Conservation (phyloP, 2,329 filamentous ascomycete genomes). For the Fusarium coffeatum region DNA sequence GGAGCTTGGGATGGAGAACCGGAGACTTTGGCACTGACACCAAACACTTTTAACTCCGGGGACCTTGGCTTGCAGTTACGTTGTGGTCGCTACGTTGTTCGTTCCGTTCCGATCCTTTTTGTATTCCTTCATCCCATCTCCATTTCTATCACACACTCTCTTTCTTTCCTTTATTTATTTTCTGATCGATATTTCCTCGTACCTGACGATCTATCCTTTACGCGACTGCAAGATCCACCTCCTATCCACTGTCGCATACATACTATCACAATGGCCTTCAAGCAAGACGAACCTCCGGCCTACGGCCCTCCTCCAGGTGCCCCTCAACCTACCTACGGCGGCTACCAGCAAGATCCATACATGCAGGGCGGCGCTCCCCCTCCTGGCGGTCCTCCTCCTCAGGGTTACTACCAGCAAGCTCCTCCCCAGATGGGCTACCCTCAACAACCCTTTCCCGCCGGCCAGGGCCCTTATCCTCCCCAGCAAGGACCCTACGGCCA, state of each 20-base stretch:
- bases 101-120: conserved; percentile 21
- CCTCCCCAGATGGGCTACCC: conserved; percentile 50
- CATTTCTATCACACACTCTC: conserved; percentile 8
- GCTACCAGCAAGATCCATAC: conserved; percentile 52
- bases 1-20: conserved; percentile 27
- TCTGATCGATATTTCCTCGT: conserved; percentile 11
- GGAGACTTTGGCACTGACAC: conserved; percentile 35
- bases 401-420: conserved; percentile 47
- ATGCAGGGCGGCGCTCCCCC: conserved; percentile 39
- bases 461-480: conserved; percentile 52
- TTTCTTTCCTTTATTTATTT: not conserved
- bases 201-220: conserved; percentile 2
- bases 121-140: conserved; percentile 15
- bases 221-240: conserved; percentile 10
- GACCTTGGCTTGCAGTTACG: conserved; percentile 20
- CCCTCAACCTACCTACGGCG: conserved; percentile 59
- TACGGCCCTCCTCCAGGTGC: conserved; percentile 56
- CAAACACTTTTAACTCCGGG: conserved; percentile 26
- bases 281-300: conserved; percentile 63
- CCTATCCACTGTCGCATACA: conserved; percentile 18
- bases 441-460: conserved; percentile 50
- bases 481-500: conserved; percentile 53
- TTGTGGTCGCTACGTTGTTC: conserved; percentile 15
- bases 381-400: conserved; percentile 24
- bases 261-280: conserved; percentile 48